Evolutionary conservation across 1,284 basidiomycete species (phyloP).

Genomic region (Leccinum pachyderme): DNA sequence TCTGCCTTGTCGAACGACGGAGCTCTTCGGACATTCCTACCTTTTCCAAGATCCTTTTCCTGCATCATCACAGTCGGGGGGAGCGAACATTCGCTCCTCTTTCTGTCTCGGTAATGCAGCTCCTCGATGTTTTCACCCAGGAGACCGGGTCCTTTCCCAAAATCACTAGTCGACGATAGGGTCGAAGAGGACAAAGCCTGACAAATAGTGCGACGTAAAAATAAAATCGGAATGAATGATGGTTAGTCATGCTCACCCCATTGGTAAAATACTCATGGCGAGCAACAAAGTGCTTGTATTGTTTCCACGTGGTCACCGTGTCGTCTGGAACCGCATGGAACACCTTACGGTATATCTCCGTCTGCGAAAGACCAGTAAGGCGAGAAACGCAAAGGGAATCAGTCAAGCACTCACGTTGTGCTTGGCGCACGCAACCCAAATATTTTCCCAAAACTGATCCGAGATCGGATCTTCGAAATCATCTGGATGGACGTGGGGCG

Average conservation of each 20-base stretch:
- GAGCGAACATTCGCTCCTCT: slow-evolving; percentile 19
- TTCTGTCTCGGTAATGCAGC: slow-evolving; percentile 13
- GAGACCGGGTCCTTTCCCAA: slow-evolving; percentile 39
- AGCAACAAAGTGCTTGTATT: slow-evolving; percentile 83
- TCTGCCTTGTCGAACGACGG: slow-evolving; percentile 83
- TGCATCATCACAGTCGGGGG: slow-evolving; percentile 14
- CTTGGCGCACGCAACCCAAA: slow-evolving; percentile 83
- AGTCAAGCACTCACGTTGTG: slow-evolving; percentile 67
- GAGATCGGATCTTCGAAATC: slow-evolving; percentile 86
- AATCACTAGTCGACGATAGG: slow-evolving; percentile 54
- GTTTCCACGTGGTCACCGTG: slow-evolving; percentile 89
- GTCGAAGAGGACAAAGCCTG: slow-evolving; percentile 49
- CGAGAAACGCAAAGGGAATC: slow-evolving; percentile 8
- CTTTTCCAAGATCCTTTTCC: slow-evolving; percentile 24
- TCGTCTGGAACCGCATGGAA: slow-evolving; percentile 93
- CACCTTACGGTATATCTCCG: slow-evolving; percentile 90
- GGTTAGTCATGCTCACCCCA: slow-evolving; percentile 43
- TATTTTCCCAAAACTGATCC: slow-evolving; percentile 83
- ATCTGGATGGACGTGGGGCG: slow-evolving; percentile 72
- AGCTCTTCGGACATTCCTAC: slow-evolving; percentile 44
- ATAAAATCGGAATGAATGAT: background rate
- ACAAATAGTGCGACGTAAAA: slow-evolving; percentile 2
- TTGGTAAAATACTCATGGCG: slow-evolving; percentile 77
- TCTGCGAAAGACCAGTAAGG: slow-evolving; percentile 46
- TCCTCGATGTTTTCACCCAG: slow-evolving; percentile 23